phyloP scores from a whole-genome alignment of 495 filamentous ascomycete species.

The Aspergillus bridgeri region DNA sequence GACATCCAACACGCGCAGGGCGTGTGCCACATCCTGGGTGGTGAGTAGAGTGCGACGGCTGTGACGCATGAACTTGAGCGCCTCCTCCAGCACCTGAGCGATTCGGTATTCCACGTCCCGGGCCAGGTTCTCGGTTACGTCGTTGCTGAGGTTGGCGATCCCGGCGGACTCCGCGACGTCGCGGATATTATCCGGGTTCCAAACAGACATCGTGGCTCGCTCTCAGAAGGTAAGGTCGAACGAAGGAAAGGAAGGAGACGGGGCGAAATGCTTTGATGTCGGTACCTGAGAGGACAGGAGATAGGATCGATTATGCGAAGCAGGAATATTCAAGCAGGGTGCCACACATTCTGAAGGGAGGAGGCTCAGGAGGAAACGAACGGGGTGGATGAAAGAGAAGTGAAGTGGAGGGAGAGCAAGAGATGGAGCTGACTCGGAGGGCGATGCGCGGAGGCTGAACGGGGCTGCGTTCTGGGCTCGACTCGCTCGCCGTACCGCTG shows the following conservation, averaged over 20 bases:
- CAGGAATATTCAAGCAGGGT: background rate
- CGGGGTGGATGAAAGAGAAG: background rate
- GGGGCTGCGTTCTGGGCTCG: background rate
- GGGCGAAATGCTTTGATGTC: constrained; percentile 10
- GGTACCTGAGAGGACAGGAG: background rate
- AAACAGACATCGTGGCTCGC: constrained; percentile 57
- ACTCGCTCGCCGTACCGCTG: background rate
- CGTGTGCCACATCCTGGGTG: constrained; percentile 81
- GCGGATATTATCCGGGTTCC: constrained; percentile 93
- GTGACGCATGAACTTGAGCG: constrained; percentile 91
- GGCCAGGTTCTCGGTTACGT: constrained; percentile 76
- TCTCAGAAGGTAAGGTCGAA: background rate
- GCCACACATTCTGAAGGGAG: background rate
- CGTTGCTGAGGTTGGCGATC: constrained; percentile 71
- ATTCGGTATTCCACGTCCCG: constrained; percentile 95
- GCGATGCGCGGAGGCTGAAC: background rate
- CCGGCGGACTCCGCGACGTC: constrained; percentile 96
- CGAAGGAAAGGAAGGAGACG: background rate
- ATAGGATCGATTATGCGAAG: background rate
- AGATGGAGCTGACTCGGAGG: background rate
- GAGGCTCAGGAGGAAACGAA: background rate
- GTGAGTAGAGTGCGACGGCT: constrained; percentile 75
- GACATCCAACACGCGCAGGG: constrained; percentile 79
- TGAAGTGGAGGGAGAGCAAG: too few relatives aligned
- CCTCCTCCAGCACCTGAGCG: constrained; percentile 86